These are phyloP conservation scores for Pythium folliculosum DNA, from an alignment of 352 stramenopile species.

Conservation along the genomic window DNA sequence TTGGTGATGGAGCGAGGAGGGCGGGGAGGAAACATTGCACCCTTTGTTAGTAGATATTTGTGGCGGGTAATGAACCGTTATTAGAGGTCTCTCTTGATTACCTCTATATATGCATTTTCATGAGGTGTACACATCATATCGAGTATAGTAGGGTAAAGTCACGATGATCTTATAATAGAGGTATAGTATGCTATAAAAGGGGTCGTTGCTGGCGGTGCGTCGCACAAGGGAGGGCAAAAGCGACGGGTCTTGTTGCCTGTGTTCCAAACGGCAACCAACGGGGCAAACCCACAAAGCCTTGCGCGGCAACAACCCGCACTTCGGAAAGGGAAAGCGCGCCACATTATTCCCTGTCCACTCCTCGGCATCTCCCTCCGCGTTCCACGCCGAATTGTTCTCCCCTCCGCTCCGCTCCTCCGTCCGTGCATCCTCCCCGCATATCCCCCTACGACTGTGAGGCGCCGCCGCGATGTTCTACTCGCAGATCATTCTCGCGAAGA, in stretches of 20 bases:
- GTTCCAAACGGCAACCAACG: not conserved
- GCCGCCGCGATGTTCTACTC: conserved; percentile 98
- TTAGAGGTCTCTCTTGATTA: conserved; percentile 9
- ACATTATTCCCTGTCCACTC: too few relatives aligned
- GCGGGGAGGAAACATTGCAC: not conserved
- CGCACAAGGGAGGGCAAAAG: too few relatives aligned
- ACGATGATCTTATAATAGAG: conserved; percentile 21
- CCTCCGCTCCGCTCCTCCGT: not conserved
- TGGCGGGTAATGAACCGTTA: conserved; percentile 24
- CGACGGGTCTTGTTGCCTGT: too few relatives aligned
- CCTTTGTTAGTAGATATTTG: conserved; percentile 9
- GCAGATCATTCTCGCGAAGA: conserved; percentile 99
- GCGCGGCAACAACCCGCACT: not conserved
- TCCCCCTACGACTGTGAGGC: not conserved
- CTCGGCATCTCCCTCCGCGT: too few relatives aligned
- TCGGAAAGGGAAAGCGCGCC: not conserved
- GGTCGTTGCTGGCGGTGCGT: not conserved
- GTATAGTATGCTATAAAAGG: not conserved
- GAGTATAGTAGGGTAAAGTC: conserved; percentile 10
- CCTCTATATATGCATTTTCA: conserved; percentile 5
- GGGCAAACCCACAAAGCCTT: not conserved
- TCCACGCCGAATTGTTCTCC: not conserved
- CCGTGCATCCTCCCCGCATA: not conserved
- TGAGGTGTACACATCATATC: not conserved
- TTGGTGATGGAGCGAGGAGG: not conserved